Conservation (phyloP, 352 stramenopile species). For the Thalassiosira pacifica region DNA sequence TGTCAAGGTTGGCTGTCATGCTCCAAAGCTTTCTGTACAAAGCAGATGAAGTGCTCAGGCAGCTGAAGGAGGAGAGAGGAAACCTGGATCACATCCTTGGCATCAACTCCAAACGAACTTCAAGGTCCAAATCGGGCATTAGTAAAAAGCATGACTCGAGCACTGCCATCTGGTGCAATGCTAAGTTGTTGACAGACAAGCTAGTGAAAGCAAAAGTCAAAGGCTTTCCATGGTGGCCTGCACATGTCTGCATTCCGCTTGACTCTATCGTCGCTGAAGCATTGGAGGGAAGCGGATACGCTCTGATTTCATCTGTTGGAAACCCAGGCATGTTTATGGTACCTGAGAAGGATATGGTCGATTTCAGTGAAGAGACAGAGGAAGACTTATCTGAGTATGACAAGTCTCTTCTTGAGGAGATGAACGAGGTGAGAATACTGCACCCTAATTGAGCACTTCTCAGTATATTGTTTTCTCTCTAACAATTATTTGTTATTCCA, state of each 20-base stretch:
- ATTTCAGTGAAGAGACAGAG: constrained; percentile 72
- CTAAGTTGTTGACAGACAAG: constrained; percentile 74
- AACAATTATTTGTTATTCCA: constrained; percentile 57
- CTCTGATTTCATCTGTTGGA: constrained; percentile 78
- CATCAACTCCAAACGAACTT: constrained; percentile 26
- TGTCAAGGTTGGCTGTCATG: constrained; percentile 77
- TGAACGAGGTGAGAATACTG: constrained; percentile 50
- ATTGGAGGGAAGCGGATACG: constrained; percentile 60
- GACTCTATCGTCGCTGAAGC: constrained; percentile 60
- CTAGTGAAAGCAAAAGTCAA: constrained; percentile 79
- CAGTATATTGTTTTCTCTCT: constrained; percentile 19
- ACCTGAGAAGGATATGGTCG: constrained; percentile 58
- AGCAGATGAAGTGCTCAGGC: constrained; percentile 64
- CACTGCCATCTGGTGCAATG: constrained; percentile 79
- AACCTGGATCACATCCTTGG: constrained; percentile 57
- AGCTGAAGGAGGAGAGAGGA: constrained; percentile 70
- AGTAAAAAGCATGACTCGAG: constrained; percentile 63
- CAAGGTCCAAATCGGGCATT: constrained; percentile 45
- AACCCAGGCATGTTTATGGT: constrained; percentile 76
- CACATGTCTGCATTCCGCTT: constrained; percentile 72
- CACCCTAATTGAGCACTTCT: background rate
- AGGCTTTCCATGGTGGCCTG: constrained; percentile 83
- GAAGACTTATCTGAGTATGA: constrained; percentile 65
- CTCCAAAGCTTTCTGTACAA: constrained; percentile 67
- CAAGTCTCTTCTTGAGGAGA: constrained; percentile 42